A percentile compares a stretch with the other conserved stretches of the same genome.
Conservation (phyloP, 805 yeast genomes). For the Metschnikowia vanudenii region DNA sequence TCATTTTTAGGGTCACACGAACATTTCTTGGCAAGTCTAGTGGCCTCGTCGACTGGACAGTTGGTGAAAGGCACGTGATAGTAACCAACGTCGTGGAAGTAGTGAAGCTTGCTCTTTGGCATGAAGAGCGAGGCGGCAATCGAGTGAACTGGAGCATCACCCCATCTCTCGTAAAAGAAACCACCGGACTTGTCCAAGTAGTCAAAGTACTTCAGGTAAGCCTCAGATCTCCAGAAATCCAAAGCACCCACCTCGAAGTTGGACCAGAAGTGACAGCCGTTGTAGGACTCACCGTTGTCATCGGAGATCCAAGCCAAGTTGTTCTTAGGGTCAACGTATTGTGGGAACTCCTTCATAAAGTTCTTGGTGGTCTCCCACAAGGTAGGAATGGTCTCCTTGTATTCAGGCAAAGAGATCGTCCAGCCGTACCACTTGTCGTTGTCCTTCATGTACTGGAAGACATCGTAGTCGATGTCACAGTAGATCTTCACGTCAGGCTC, state of each 20-base stretch:
- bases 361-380: constrained; percentile 76
- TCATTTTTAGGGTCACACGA: constrained; percentile 70
- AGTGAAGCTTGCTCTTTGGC: constrained; percentile 65
- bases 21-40: constrained; percentile 64
- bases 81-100: constrained; percentile 84
- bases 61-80: constrained; percentile 77
- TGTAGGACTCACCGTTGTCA: constrained; percentile 66
- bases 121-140: constrained; percentile 80
- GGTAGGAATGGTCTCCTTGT: constrained; percentile 80
- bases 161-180: constrained; percentile 93
- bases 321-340: constrained; percentile 60
- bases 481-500: constrained; percentile 80
- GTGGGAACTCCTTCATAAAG: constrained; percentile 59
- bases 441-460: constrained; percentile 76
- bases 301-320: constrained; percentile 68
- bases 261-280: constrained; percentile 89
- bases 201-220: constrained; percentile 69
- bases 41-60: constrained; percentile 68
- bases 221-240: constrained; percentile 71
- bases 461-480: constrained; percentile 86
- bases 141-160: constrained; percentile 91
- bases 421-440: constrained; percentile 82
- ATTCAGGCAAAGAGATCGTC: constrained; percentile 80
- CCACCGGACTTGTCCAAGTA: constrained; percentile 80
- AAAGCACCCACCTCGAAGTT: constrained; percentile 81